Percentiles rank a stretch among this genome's conserved stretches.
Evolutionary conservation across 306 rosid genomes (phyloP).

Genomic region (Citrullus amarus): DNA sequence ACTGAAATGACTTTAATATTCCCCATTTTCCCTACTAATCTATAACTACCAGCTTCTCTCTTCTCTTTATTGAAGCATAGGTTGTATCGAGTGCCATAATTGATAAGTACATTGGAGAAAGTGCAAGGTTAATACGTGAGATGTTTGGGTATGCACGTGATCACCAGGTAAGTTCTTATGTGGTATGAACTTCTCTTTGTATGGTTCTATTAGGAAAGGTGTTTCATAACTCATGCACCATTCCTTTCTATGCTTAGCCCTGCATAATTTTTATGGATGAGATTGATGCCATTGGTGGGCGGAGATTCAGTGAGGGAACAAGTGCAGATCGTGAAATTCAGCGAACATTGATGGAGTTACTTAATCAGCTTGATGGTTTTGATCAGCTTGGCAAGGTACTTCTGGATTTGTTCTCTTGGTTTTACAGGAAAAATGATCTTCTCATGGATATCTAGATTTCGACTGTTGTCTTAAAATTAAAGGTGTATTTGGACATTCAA

Average conservation of each 20-base stretch:
- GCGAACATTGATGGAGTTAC: constrained; percentile 89
- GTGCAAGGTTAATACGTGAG: constrained; percentile 90
- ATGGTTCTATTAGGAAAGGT: neutral
- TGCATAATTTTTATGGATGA: constrained; percentile 99
- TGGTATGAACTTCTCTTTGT: constrained; percentile 2
- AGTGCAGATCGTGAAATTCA: constrained; percentile 99
- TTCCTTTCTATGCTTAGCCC: constrained; percentile 40
- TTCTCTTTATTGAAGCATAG: constrained; percentile 21
- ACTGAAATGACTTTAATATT: neutral
- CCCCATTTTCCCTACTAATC: neutral
- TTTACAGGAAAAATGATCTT: neutral
- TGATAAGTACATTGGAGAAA: constrained; percentile 94
- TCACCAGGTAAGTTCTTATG: constrained; percentile 59
- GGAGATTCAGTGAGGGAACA: constrained; percentile 94
- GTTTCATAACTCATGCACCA: constrained; percentile 11
- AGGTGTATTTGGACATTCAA: neutral
- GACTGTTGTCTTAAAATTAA: neutral
- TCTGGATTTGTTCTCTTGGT: neutral
- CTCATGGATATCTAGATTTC: neutral
- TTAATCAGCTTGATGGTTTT: constrained; percentile 96
- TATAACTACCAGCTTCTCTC: neutral
- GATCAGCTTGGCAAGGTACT: constrained; percentile 96
- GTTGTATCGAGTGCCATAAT: constrained; percentile 98
- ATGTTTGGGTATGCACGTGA: constrained; percentile 99
- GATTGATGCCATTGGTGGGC: constrained; percentile 99